A percentile compares a stretch with the other conserved stretches of the same genome.
phyloP scores from a whole-genome alignment of 2,329 filamentous ascomycete species.

The Coniochaeta sp. region DNA sequence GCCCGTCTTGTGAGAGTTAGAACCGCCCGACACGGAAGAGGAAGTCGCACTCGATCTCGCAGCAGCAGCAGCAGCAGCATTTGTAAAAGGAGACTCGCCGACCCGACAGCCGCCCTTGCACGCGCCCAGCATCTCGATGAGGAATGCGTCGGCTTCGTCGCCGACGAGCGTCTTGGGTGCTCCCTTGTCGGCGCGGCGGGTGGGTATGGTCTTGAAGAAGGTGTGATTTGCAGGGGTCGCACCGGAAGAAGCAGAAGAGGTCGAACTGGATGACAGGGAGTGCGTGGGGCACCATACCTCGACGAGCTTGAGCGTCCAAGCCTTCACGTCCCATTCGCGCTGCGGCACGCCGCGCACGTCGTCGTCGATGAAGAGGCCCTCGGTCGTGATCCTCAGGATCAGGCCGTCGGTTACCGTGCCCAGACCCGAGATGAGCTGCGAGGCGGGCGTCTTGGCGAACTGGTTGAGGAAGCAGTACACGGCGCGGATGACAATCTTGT shows the following conservation, averaged over 20 bases:
- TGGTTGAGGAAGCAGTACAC: constrained; percentile 91
- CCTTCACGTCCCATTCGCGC: constrained; percentile 97
- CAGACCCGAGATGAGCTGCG: constrained; percentile 78
- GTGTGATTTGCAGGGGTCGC: constrained; percentile 25
- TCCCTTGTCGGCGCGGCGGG: constrained; percentile 40
- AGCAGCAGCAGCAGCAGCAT: constrained; percentile 1
- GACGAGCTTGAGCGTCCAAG: constrained; percentile 89
- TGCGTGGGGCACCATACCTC: constrained; percentile 78
- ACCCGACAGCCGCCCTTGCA: constrained; percentile 59
- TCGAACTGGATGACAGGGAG: constrained; percentile 39
- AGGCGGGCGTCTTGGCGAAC: constrained; percentile 81
- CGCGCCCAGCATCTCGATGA: constrained; percentile 52
- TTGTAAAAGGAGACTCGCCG: constrained; percentile 28
- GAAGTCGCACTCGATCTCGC: neutral
- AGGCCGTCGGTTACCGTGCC: constrained; percentile 86
- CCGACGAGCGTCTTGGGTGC: constrained; percentile 45
- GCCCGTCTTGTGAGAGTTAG: constrained; percentile 40
- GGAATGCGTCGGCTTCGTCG: constrained; percentile 60
- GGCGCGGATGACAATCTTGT: constrained; percentile 92
- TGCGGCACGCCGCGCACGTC: constrained; percentile 87
- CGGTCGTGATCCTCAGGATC: constrained; percentile 84
- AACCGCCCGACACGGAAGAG: constrained; percentile 16
- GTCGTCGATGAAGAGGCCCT: constrained; percentile 95
- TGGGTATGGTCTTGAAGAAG: constrained; percentile 38
- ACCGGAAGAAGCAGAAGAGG: constrained; percentile 21